phyloP scores from a whole-genome alignment of 2,329 filamentous ascomycete species.

The Geosmithia putterillii region DNA sequence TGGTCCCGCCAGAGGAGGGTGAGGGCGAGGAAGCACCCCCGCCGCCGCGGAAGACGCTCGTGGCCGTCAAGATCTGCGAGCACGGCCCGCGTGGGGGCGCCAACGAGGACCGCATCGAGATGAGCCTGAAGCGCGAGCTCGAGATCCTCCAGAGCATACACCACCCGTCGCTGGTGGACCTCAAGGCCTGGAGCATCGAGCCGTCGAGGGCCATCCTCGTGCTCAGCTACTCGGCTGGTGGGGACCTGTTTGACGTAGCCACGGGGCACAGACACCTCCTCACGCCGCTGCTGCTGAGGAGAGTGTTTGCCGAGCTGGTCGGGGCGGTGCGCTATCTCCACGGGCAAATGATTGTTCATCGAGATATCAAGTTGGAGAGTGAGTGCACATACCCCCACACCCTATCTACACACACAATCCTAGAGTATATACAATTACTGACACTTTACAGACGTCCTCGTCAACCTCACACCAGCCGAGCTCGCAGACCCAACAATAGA shows the following conservation, averaged over 20 bases:
- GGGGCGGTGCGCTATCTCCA: conserved; percentile 81
- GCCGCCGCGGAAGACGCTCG: conserved; percentile 57
- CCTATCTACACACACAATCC: not conserved
- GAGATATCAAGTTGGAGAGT: conserved; percentile 96
- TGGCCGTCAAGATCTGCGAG: conserved; percentile 91
- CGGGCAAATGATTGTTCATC: conserved; percentile 74
- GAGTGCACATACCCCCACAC: conserved; percentile 22
- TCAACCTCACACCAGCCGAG: conserved; percentile 64
- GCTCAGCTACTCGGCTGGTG: conserved; percentile 83
- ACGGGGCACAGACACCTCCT: conserved; percentile 58
- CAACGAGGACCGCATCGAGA: conserved; percentile 84
- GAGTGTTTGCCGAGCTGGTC: conserved; percentile 84
- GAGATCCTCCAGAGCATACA: conserved; percentile 83
- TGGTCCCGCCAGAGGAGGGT: conserved; percentile 19
- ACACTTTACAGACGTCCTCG: conserved; percentile 60
- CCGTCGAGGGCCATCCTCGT: conserved; percentile 73
- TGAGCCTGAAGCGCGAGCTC: conserved; percentile 85
- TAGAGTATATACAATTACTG: not conserved
- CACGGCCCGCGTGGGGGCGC: conserved; percentile 89
- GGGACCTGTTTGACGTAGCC: conserved; percentile 88
- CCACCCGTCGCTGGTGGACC: conserved; percentile 80
- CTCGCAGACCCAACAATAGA: conserved; percentile 51
- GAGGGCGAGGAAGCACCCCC: conserved; percentile 25
- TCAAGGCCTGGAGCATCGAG: conserved; percentile 86
- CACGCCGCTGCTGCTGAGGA: conserved; percentile 56